Evolutionary conservation across 2,329 filamentous ascomycete species (phyloP), one percentile per base, ranked within the genome.

Genomic region (Calcarisporium arbuscula): DNA sequence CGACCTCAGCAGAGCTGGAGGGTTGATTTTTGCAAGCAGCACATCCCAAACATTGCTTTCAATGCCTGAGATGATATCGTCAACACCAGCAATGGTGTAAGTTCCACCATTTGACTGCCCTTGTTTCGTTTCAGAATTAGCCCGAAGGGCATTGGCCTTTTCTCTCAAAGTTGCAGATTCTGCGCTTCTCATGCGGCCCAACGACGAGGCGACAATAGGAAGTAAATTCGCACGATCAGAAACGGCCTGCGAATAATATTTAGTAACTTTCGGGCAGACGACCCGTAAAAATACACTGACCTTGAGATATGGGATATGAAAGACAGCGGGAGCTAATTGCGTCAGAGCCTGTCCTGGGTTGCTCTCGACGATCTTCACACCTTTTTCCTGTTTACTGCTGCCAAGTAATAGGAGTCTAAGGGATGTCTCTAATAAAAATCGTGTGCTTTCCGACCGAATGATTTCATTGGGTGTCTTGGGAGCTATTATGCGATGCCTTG

Each of bases 291-390:
- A 10, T 11, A 12, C 6, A 15, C 37, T 22, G 46, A 61, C 61
- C 43, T 52, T 51, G 10, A 63, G 45, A 44, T 61, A 61, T 12
- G 48, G 43, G 18, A 57, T 44, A 32, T 61, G 44, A 19, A 64
- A 63, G 12, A 63, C 56, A 12, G 56, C 56, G 0, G 61, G 61
- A 5, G 50, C 49, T 6, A 64, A 29, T 4, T 36, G 38, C 3
- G 42, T 41, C 8, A 64, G 44, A 7, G 53, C 47, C 10, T 42
- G 40, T 4, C 43, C 27, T 12, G 40, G 27, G 9, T 28, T 44
- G n/a, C 36, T 38, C 3, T 44, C 36, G 6, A 37, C 14, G 2
- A 51, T 34, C 28, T 35, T 40, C 6, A 58, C 38, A 1, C 45
- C 47, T 23, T 40, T 45, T 8, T 44, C 44, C 19, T 35, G 47